Evolutionary conservation across 2,329 filamentous ascomycete genomes (phyloP).

Genomic region (Paramyrothecium sp.): DNA sequence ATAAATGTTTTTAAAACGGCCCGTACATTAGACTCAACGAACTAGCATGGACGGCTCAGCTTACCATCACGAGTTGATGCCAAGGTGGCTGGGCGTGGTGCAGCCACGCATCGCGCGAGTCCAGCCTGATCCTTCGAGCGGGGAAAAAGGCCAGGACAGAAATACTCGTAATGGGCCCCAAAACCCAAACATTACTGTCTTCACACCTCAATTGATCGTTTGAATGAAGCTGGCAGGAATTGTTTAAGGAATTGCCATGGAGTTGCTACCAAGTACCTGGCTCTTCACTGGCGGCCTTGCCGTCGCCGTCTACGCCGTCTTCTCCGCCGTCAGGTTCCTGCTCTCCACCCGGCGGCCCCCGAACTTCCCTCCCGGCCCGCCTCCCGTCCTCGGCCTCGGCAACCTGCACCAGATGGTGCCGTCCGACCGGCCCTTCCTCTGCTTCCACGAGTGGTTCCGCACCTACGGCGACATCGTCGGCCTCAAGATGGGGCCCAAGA

Average conservation of each 20-base stretch:
- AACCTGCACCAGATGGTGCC: conserved; percentile 18
- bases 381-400: conserved; percentile 12
- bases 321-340: background rate
- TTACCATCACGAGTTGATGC: too few relatives aligned
- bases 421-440: conserved; percentile 11
- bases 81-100: too few relatives aligned
- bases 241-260: background rate
- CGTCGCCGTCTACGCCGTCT: background rate
- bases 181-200: too few relatives aligned
- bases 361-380: conserved; percentile 17
- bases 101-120: too few relatives aligned
- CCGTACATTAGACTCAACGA: too few relatives aligned
- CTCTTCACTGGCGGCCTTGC: background rate
- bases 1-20: too few relatives aligned
- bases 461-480: conserved; percentile 29
- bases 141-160: too few relatives aligned
- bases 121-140: too few relatives aligned
- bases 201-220: too few relatives aligned
- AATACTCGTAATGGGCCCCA: too few relatives aligned
- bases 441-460: conserved; percentile 27
- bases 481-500: conserved; percentile 21
- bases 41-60: too few relatives aligned
- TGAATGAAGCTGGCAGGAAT: too few relatives aligned
- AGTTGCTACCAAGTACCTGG: background rate
- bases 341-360: conserved; percentile 8